phyloP scores from a whole-genome alignment of 2,329 filamentous ascomycete genomes.

The Didymella pomorum region DNA sequence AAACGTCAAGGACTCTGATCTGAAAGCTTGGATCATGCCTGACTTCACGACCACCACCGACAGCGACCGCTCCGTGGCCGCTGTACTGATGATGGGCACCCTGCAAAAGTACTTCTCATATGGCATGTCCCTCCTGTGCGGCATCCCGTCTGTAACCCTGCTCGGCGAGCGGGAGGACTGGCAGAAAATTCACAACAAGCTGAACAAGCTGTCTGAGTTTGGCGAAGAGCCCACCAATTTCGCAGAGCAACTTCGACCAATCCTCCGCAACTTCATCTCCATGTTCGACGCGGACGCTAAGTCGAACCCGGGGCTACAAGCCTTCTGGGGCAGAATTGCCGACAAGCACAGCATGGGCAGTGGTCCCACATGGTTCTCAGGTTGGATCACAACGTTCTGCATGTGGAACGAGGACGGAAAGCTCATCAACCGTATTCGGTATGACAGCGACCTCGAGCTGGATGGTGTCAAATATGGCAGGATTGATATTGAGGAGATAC shows the following conservation, averaged over 20 bases:
- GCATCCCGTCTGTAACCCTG: conserved; percentile 32
- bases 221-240: conserved; percentile 21
- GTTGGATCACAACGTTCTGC: conserved; percentile 33
- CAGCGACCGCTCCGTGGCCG: conserved; percentile 21
- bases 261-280: conserved; percentile 24
- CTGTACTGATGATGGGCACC: conserved; percentile 29
- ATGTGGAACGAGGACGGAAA: conserved; percentile 28
- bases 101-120: conserved; percentile 31
- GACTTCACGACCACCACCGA: conserved; percentile 31
- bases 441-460: not conserved
- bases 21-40: conserved; percentile 31
- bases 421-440: not conserved
- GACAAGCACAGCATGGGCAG: conserved; percentile 4
- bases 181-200: conserved; percentile 23
- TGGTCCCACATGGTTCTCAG: conserved; percentile 18
- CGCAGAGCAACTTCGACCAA: conserved; percentile 18
- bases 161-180: conserved; percentile 30
- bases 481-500: conserved; percentile 18
- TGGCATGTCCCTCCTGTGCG: conserved; percentile 8
- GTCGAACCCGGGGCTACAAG: conserved; percentile 1
- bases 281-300: conserved; percentile 20
- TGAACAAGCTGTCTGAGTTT: conserved; percentile 24
- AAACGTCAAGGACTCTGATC: conserved; percentile 20
- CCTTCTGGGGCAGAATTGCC: conserved; percentile 26
- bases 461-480: conserved; percentile 17